phyloP scores from a whole-genome alignment of 805 yeast genomes.

The Tanozyma kutaoensis region DNA sequence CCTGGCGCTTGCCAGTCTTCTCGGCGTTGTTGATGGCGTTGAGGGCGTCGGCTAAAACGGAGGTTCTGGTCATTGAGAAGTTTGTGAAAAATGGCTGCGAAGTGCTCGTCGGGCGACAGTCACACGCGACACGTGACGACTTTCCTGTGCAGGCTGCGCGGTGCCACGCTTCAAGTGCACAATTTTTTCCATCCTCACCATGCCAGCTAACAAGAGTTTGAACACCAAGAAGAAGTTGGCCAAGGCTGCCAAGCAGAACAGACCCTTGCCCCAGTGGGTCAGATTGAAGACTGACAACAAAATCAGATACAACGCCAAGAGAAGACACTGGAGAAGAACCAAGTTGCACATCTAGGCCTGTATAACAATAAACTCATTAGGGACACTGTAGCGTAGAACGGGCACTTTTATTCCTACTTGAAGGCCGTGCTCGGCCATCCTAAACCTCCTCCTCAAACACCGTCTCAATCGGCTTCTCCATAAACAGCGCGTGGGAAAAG shows the following conservation, averaged over 20 bases:
- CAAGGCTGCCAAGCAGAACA: slow-evolving; percentile 97
- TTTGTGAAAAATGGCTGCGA: no score
- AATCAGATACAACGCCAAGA: slow-evolving; percentile 98
- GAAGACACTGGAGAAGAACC: slow-evolving; percentile 99
- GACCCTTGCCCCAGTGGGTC: slow-evolving; percentile 99
- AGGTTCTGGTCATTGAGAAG: slow-evolving; percentile 17
- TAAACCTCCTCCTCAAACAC: slow-evolving; percentile 87
- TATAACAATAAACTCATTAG: no score
- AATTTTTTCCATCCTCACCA: no score
- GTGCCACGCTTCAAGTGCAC: no score
- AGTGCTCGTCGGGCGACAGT: no score
- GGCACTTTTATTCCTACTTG: no score
- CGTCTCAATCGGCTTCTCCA: slow-evolving; percentile 93
- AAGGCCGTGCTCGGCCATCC: no score
- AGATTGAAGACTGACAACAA: slow-evolving; percentile 96
- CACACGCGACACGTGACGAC: no score
- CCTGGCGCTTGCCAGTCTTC: slow-evolving; percentile 23
- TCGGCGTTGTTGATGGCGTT: slow-evolving; percentile 23
- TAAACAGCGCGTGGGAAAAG: slow-evolving; percentile 73
- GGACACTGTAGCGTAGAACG: no score
- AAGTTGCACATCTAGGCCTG: slow-evolving; percentile 93
- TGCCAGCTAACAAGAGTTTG: slow-evolving; percentile 77
- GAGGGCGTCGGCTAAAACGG: slow-evolving; percentile 23
- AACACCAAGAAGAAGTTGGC: slow-evolving; percentile 97
- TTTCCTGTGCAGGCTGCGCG: no score